Evolutionary conservation across 2,329 filamentous ascomycete genomes (phyloP).

Genomic region (Myriangium duriaei): DNA sequence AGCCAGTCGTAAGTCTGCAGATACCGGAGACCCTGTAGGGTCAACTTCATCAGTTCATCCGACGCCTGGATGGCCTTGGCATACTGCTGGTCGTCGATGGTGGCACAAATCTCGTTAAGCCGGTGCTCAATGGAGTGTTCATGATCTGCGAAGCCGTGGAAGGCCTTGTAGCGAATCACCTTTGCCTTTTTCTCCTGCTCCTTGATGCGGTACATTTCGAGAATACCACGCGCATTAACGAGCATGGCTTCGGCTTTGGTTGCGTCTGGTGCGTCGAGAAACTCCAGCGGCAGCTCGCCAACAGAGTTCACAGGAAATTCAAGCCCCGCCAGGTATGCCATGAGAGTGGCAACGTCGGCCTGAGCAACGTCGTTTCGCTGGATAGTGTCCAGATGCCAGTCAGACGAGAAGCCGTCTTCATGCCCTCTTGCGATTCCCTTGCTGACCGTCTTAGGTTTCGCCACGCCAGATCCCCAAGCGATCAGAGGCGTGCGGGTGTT

Average conservation of each 20-base stretch:
- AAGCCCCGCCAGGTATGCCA: conserved; percentile 80
- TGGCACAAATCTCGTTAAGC: conserved; percentile 50
- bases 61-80: conserved; percentile 72
- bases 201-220: conserved; percentile 95
- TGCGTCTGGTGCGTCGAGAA: conserved; percentile 55
- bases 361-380: conserved; percentile 84
- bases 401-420: conserved; percentile 72
- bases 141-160: conserved; percentile 52
- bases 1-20: conserved; percentile 98
- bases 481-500: conserved; percentile 92
- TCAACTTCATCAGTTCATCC: conserved; percentile 61
- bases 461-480: conserved; percentile 84
- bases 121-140: conserved; percentile 53
- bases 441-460: conserved; percentile 50
- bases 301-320: conserved; percentile 95
- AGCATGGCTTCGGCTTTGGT: conserved; percentile 77
- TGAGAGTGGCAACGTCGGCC: conserved; percentile 86
- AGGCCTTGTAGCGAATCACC: conserved; percentile 68
- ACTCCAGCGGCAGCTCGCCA: conserved; percentile 77
- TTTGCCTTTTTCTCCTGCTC: conserved; percentile 68
- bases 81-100: conserved; percentile 54
- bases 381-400: conserved; percentile 74
- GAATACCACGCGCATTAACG: conserved; percentile 70
- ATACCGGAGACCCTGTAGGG: conserved; percentile 75
- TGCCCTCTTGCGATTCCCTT: conserved; percentile 61